Base-by-base conservation (phyloP, 371 early-diverging fungal genomes). In the Mortierella polycephala region DNA sequence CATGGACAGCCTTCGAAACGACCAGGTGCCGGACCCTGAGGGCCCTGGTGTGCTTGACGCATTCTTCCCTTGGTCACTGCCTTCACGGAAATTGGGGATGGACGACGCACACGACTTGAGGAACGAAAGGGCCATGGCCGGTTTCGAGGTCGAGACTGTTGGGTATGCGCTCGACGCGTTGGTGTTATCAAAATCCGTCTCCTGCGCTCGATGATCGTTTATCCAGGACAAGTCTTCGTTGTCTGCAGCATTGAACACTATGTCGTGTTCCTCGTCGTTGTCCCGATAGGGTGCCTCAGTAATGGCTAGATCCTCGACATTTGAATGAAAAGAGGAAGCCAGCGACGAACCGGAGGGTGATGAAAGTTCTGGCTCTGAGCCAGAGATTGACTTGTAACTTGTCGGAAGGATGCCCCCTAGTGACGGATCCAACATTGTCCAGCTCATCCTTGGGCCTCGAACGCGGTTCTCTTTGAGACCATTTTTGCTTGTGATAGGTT, bases 401-500 rank as follows among this genome's bases (percentile, higher is more conserved):
- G 21, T 46, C 12, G 67, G 49, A 47, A 67, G 64, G 52, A 74
- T 14, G 11, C 68, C 41, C 7, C 76, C 71, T n/a, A 76, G 18
- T 5, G 71, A 64, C 3, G 71, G 71, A 50, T 76, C 76, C 14
- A 76, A 51, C 37, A 50, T 30, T 7, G 68, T 56, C 76, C 76
- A 76, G 37, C 44, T 60, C 54, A 59, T 60, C 7, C 76, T 45
- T 11, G 76, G 71, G 0, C 71, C 76, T 2, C 76, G 67, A 42
- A 71, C 67, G 0, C 67, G 63, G 40, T 71, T 71, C 55, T 71
- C 76, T 45, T 76, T 76, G 53, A 75, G 59, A 21, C 75, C 75
- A n/a, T 75, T 75, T 56, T 20, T 59, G 16, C 46, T 50, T 9
- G 71, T 71, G 37, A 71, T 59, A 6, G 76, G 71, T 16, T 76